Evolutionary conservation across 495 filamentous ascomycete genomes (phyloP).

Genomic region (Pyronema domesticum): DNA sequence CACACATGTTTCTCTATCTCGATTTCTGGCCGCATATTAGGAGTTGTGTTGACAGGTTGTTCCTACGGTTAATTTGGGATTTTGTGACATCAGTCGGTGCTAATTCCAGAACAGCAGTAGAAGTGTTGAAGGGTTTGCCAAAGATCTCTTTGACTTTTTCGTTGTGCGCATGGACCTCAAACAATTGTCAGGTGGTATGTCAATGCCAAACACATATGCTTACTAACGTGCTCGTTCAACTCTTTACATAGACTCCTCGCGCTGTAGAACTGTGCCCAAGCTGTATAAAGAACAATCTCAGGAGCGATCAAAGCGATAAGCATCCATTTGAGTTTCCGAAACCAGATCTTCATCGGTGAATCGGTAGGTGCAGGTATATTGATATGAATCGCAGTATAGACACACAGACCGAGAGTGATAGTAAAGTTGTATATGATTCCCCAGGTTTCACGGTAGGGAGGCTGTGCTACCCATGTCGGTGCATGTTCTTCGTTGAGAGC

Average conservation of each 20-base stretch:
- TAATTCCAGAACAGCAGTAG: too few relatives aligned
- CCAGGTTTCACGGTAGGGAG: conserved; percentile 10
- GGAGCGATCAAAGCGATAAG: conserved; percentile 2
- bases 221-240: too few relatives aligned
- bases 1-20: too few relatives aligned
- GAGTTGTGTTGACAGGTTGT: too few relatives aligned
- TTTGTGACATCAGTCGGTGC: too few relatives aligned
- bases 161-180: not conserved
- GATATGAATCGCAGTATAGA: conserved; percentile 6
- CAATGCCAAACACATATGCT: too few relatives aligned
- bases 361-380: not conserved
- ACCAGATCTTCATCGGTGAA: not conserved
- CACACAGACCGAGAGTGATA: conserved; percentile 15
- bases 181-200: too few relatives aligned
- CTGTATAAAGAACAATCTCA: not conserved
- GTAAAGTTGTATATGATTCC: conserved; percentile 13
- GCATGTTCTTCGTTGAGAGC: not conserved
- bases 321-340: not conserved
- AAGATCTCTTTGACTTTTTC: not conserved
- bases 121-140: too few relatives aligned
- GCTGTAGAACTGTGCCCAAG: not conserved
- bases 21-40: too few relatives aligned
- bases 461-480: conserved; percentile 5
- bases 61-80: too few relatives aligned
- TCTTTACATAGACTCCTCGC: not conserved